Conservation (phyloP, 164 flowering plant genomes). For the Euptelea pleiosperma region DNA sequence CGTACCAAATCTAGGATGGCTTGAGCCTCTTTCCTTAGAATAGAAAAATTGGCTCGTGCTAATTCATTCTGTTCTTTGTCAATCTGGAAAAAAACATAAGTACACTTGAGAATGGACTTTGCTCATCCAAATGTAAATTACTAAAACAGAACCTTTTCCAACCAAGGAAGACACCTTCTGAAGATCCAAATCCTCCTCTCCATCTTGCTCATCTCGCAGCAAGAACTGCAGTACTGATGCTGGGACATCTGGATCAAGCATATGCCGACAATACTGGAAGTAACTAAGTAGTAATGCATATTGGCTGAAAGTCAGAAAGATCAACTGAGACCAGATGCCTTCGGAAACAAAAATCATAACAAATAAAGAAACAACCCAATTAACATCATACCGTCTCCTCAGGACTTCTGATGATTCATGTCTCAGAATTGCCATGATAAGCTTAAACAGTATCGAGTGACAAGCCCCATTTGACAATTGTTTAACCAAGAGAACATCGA, state of each 20-base stretch:
- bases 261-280: conserved; percentile 88
- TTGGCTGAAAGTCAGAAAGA: conserved; percentile 50
- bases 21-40: conserved; percentile 82
- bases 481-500: conserved; percentile 68
- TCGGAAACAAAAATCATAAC: conserved; percentile 6
- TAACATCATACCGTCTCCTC: conserved; percentile 69
- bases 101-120: not conserved
- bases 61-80: conserved; percentile 85
- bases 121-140: not conserved
- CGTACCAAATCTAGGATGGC: conserved; percentile 78
- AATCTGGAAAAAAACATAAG: conserved; percentile 44
- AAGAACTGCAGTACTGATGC: conserved; percentile 59
- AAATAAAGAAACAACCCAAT: not conserved
- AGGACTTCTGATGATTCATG: conserved; percentile 81
- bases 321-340: conserved; percentile 14
- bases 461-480: conserved; percentile 90
- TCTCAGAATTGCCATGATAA: conserved; percentile 76
- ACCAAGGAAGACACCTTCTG: conserved; percentile 47
- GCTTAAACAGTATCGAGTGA: conserved; percentile 78
- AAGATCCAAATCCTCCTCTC: conserved; percentile 64
- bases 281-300: conserved; percentile 92
- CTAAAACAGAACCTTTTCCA: not conserved
- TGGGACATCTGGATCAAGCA: conserved; percentile 90
- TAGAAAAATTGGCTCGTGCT: conserved; percentile 70
- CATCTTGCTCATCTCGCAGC: conserved; percentile 62